Evolutionary conservation across 352 stramenopile genomes (phyloP).

Genomic region (Globisporangium barbulae): DNA sequence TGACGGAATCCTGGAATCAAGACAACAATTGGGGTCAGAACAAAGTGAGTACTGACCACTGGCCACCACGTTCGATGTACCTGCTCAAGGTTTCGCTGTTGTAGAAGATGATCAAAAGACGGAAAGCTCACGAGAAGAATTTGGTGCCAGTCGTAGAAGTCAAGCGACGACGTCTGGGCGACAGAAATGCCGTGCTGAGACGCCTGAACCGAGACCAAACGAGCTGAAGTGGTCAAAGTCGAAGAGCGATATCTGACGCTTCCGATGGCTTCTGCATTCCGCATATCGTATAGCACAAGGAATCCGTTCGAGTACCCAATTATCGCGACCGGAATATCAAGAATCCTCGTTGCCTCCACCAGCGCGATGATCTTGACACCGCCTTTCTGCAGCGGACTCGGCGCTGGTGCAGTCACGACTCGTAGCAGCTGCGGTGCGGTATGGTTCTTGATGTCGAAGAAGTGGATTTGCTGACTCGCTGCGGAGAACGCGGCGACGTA

Average conservation of each 20-base stretch:
- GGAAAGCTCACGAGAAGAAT: constrained; percentile 37
- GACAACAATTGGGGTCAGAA: not conserved
- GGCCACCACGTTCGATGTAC: constrained; percentile 5
- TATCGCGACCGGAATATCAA: constrained; percentile 39
- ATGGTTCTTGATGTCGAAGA: constrained; percentile 40
- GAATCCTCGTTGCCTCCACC: constrained; percentile 6
- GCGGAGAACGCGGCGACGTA: constrained; percentile 38
- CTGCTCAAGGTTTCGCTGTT: constrained; percentile 21
- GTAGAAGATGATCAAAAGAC: constrained; percentile 19
- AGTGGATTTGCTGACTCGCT: constrained; percentile 31
- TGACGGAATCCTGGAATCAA: constrained; percentile 5
- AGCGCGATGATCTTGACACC: constrained; percentile 15
- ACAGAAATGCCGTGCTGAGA: constrained; percentile 2
- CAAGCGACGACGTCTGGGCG: constrained; percentile 14
- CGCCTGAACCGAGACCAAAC: not conserved
- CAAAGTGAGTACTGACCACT: not conserved
- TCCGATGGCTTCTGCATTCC: constrained; percentile 35
- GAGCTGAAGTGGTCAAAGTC: not conserved
- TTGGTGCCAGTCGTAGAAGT: constrained; percentile 38
- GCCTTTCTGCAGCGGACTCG: constrained; percentile 4
- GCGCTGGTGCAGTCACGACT: constrained; percentile 23
- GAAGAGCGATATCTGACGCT: constrained; percentile 25
- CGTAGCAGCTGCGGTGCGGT: constrained; percentile 26
- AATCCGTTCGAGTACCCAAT: constrained; percentile 48
- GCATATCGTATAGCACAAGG: constrained; percentile 43